Conservation (phyloP, 768 basidiomycete species). For the Melanogaster broomeanus region DNA sequence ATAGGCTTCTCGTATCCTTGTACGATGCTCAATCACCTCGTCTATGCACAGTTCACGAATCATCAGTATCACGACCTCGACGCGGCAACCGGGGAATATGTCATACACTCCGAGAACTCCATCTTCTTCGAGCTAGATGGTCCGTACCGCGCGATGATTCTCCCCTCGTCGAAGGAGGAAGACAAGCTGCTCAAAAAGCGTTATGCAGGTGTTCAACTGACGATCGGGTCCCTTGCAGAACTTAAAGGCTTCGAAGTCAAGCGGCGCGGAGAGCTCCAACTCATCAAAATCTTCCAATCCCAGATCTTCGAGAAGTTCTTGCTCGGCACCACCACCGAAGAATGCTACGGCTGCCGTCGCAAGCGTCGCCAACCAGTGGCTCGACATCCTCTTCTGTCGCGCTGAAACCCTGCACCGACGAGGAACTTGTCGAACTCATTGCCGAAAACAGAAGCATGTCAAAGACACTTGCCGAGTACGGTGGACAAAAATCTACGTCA, state of each 20-base stretch:
- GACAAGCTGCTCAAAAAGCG: conserved; percentile 98
- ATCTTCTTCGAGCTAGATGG: conserved; percentile 99
- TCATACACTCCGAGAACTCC: conserved; percentile 91
- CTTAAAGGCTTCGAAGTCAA: conserved; percentile 99
- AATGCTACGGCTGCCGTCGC: conserved; percentile 96
- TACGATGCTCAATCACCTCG: conserved; percentile 99
- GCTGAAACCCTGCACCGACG: conserved; percentile 84
- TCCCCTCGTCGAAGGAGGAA: conserved; percentile 98
- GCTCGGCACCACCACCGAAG: conserved; percentile 88
- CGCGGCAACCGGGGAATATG: conserved; percentile 80
- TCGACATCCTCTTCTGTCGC: conserved; percentile 89
- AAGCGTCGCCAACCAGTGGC: conserved; percentile 92
- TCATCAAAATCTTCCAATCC: conserved; percentile 99
- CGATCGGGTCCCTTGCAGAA: conserved; percentile 95
- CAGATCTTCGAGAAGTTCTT: conserved; percentile 98
- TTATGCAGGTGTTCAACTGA: conserved; percentile 99
- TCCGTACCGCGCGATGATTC: conserved; percentile 98
- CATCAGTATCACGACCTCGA: conserved; percentile 96
- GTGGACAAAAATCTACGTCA: conserved; percentile 94
- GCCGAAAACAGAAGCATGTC: conserved; percentile 99
- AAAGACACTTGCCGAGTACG: conserved; percentile 95
- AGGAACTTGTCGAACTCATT: conserved; percentile 96
- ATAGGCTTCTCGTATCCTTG: conserved; percentile 95
- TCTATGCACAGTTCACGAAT: conserved; percentile 94
- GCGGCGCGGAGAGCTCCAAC: conserved; percentile 93